These are phyloP conservation scores for Cercospora beticola DNA, from an alignment of 2,329 filamentous ascomycete genomes.

Conservation along the genomic window DNA sequence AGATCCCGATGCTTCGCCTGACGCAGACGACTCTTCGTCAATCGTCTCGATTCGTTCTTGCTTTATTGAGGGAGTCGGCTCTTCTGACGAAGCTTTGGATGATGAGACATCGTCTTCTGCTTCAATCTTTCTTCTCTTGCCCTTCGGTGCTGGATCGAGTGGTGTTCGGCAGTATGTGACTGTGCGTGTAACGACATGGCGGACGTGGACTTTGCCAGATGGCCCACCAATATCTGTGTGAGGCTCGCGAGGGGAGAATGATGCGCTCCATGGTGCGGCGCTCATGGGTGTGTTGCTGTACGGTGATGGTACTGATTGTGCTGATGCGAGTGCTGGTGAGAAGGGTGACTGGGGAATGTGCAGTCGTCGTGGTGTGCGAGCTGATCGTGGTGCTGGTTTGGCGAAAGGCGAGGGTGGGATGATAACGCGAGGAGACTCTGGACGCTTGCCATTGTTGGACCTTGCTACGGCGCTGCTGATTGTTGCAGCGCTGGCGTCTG, in stretches of 20 bases:
- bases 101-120: constrained; percentile 25
- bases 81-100: constrained; percentile 23
- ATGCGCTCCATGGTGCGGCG: constrained; percentile 39
- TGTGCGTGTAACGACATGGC: constrained; percentile 90
- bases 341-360: constrained; percentile 77
- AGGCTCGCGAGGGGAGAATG: constrained; percentile 69
- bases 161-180: constrained; percentile 75
- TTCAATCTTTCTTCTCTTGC: constrained; percentile 80
- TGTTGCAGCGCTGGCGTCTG: constrained; percentile 22
- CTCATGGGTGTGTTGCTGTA: constrained; percentile 55
- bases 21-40: constrained; percentile 17
- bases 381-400: constrained; percentile 60
- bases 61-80: constrained; percentile 24
- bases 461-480: constrained; percentile 23
- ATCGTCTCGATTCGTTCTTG: constrained; percentile 26
- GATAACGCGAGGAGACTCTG: constrained; percentile 44
- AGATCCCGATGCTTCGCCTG: constrained; percentile 10
- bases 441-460: constrained; percentile 16
- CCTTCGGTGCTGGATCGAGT: constrained; percentile 86
- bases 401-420: constrained; percentile 45
- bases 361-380: constrained; percentile 62
- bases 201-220: constrained; percentile 62
- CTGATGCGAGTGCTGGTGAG: constrained; percentile 49
- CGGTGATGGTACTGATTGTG: constrained; percentile 60
- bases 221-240: constrained; percentile 28